A percentile compares a stretch with the other conserved stretches of the same genome.
Evolutionary conservation across 164 flowering plant genomes (phyloP).

Genomic region (Taxillus chinensis): DNA sequence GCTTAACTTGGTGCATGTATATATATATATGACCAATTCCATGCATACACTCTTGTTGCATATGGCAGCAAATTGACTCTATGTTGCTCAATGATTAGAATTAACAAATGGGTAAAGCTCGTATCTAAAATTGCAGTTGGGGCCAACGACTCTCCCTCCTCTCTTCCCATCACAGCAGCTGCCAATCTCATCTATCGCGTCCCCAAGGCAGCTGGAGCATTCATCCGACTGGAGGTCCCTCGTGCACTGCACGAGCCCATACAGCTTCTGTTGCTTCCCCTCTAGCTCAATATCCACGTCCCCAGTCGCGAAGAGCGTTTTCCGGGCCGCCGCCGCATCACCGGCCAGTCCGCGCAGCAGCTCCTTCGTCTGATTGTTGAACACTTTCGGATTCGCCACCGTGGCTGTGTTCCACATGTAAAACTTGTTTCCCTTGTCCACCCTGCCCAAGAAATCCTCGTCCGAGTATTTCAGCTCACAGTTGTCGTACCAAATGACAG

Average conservation of each 20-base stretch:
- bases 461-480: slow-evolving; percentile 17
- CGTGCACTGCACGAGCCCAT: slow-evolving; percentile 42
- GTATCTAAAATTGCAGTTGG: slow-evolving; percentile 45
- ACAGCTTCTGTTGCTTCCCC: neutral
- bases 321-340: neutral
- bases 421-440: neutral
- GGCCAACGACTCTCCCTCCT: slow-evolving; percentile 47
- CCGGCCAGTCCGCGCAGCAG: neutral
- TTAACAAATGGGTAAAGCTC: slow-evolving; percentile 38
- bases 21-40: too few species aligned
- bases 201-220: slow-evolving; percentile 40
- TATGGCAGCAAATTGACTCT: too few species aligned
- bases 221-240: slow-evolving; percentile 24
- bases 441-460: slow-evolving; percentile 2
- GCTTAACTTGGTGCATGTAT: too few species aligned
- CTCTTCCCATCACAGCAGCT: slow-evolving; percentile 35
- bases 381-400: neutral
- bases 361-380: neutral
- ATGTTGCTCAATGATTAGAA: neutral
- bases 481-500: slow-evolving; percentile 15
- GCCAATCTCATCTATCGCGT: slow-evolving; percentile 23
- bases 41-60: too few species aligned
- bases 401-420: neutral
- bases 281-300: neutral
- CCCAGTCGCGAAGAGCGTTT: neutral